Percentiles rank a stretch among this genome's conserved stretches.
Conservation (phyloP, 768 basidiomycete species). For the Rhodotorula taiwanensis region DNA sequence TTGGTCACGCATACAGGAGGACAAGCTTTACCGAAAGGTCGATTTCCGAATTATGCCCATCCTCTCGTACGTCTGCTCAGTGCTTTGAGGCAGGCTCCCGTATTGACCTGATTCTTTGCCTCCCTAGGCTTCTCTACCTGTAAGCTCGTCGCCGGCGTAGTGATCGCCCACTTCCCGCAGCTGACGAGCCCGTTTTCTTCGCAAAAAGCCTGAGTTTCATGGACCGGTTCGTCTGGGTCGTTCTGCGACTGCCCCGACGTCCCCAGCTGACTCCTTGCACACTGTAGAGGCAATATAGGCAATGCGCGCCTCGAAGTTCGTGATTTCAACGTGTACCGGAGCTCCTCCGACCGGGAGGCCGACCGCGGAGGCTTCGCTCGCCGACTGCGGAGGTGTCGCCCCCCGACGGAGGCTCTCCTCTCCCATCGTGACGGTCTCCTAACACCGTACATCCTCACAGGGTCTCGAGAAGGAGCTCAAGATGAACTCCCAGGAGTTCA, state of each 20-base stretch:
- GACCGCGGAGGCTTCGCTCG: too few relatives aligned
- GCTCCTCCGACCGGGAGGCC: background rate
- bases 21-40: conserved; percentile 29
- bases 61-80: too few relatives aligned
- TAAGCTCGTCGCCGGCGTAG: too few relatives aligned
- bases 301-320: background rate
- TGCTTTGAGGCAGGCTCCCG: background rate
- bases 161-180: too few relatives aligned
- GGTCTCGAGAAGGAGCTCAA: conserved; percentile 34
- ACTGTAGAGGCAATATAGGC: conserved; percentile 23
- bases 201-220: conserved; percentile 28
- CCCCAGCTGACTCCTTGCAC: too few relatives aligned
- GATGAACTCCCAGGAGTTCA: conserved; percentile 34
- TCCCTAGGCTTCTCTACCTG: background rate
- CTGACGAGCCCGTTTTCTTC: background rate
- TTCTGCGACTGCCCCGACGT: too few relatives aligned
- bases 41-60: conserved; percentile 18
- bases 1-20: too few relatives aligned
- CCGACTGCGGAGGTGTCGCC: too few relatives aligned
- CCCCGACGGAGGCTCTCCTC: too few relatives aligned
- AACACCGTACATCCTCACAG: background rate
- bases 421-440: too few relatives aligned
- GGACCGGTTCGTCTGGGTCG: conserved; percentile 22
- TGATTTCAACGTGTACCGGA: conserved; percentile 1
- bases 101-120: background rate